Evolutionary conservation across 2,329 filamentous ascomycete species (phyloP).

Genomic region (Didymella arachidicola): DNA sequence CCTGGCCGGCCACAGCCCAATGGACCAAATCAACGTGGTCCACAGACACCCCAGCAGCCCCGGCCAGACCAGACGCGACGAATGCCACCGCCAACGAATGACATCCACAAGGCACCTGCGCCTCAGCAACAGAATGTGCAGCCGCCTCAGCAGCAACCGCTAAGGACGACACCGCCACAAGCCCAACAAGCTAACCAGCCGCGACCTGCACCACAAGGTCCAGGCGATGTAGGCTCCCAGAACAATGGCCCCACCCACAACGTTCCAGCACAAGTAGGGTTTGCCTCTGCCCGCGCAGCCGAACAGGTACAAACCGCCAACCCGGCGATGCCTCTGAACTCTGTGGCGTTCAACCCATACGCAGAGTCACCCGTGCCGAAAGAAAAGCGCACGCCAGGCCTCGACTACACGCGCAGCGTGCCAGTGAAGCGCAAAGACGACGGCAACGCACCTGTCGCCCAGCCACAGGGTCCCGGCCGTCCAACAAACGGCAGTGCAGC

Average conservation of each 20-base stretch:
- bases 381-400: constrained; percentile 78
- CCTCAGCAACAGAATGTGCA: constrained; percentile 35
- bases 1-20: constrained; percentile 29
- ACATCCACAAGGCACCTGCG: constrained; percentile 28
- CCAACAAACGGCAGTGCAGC: constrained; percentile 23
- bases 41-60: constrained; percentile 40
- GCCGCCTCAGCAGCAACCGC: constrained; percentile 32
- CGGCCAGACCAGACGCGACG: constrained; percentile 33
- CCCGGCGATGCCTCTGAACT: constrained; percentile 38
- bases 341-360: constrained; percentile 58
- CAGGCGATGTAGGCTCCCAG: constrained; percentile 17
- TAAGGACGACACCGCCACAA: constrained; percentile 37
- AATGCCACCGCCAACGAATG: constrained; percentile 33
- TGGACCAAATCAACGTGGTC: constrained; percentile 39
- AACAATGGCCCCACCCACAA: constrained; percentile 27
- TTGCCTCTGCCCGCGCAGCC: constrained; percentile 56
- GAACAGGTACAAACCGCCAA: constrained; percentile 51
- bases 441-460: constrained; percentile 28
- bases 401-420: constrained; percentile 80
- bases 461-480: constrained; percentile 22
- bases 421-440: constrained; percentile 67
- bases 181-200: constrained; percentile 30
- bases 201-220: constrained; percentile 25
- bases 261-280: constrained; percentile 51
- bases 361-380: constrained; percentile 72